Evolutionary conservation across 495 filamentous ascomycete genomes (phyloP).

Genomic region (Xylaria bambusicola): DNA sequence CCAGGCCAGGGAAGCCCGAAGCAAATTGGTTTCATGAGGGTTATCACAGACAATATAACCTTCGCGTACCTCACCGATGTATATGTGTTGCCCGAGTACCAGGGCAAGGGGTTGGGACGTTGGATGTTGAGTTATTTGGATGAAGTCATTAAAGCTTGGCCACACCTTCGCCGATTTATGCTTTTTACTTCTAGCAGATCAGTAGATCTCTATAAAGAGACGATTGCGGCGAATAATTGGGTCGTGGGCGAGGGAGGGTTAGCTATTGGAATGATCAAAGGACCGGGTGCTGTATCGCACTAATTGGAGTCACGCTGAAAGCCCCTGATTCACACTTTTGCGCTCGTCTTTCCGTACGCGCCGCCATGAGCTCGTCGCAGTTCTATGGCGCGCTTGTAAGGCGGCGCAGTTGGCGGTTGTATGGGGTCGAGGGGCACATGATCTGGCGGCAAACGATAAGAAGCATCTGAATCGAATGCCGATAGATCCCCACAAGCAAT

Average conservation of each 20-base stretch:
- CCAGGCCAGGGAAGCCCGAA: slow-evolving; percentile 21
- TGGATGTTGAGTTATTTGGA: slow-evolving; percentile 64
- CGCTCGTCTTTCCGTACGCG: slow-evolving; percentile 73
- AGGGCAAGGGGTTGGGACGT: slow-evolving; percentile 60
- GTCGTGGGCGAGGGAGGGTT: slow-evolving; percentile 31
- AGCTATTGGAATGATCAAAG: slow-evolving; percentile 28
- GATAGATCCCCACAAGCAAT: slow-evolving; percentile 96
- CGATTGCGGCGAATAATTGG: slow-evolving; percentile 48
- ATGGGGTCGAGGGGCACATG: slow-evolving; percentile 84
- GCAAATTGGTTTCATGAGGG: slow-evolving; percentile 59
- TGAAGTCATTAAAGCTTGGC: slow-evolving; percentile 57
- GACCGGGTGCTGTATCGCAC: slow-evolving; percentile 20
- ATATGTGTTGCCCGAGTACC: slow-evolving; percentile 57
- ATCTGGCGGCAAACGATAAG: slow-evolving; percentile 75
- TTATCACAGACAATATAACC: slow-evolving; percentile 65
- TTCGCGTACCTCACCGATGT: slow-evolving; percentile 73
- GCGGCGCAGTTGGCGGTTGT: slow-evolving; percentile 94
- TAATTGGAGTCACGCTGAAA: not conserved
- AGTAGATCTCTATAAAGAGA: slow-evolving; percentile 49
- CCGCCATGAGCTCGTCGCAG: slow-evolving; percentile 74
- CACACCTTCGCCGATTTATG: slow-evolving; percentile 57
- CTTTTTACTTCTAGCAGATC: slow-evolving; percentile 46
- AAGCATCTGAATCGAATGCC: slow-evolving; percentile 90
- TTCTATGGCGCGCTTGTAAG: slow-evolving; percentile 89
- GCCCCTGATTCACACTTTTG: slow-evolving; percentile 21